These are phyloP conservation scores for Aspergillus nidulans DNA, from an alignment of 495 filamentous ascomycete species.

Conservation along the genomic window DNA sequence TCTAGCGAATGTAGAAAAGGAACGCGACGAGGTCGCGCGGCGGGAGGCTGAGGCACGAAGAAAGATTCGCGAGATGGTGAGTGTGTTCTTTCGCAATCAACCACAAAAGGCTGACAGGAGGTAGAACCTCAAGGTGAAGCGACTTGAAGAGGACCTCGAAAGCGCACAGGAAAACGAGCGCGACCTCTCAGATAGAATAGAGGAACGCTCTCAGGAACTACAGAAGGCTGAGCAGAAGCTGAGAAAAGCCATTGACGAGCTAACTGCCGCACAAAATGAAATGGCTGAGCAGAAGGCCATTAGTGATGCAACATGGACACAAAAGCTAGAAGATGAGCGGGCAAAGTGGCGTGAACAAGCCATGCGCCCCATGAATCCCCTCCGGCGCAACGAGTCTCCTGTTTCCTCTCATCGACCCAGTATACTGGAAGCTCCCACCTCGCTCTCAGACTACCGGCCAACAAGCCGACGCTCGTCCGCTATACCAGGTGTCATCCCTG, in stretches of 20 bases:
- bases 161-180: slow-evolving; percentile 59
- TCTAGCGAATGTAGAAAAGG: slow-evolving; percentile 73
- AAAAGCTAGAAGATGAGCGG: slow-evolving; percentile 67
- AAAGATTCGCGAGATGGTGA: slow-evolving; percentile 81
- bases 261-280: slow-evolving; percentile 55
- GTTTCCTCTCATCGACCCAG: slow-evolving; percentile 43
- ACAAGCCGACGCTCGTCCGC: slow-evolving; percentile 47
- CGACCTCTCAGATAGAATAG: slow-evolving; percentile 52
- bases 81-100: slow-evolving; percentile 18
- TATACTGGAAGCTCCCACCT: slow-evolving; percentile 33
- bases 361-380: slow-evolving; percentile 27
- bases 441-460: slow-evolving; percentile 37
- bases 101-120: slow-evolving; percentile 13
- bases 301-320: slow-evolving; percentile 56
- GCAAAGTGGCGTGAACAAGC: slow-evolving; percentile 66
- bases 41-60: slow-evolving; percentile 79
- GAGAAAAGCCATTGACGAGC: slow-evolving; percentile 59
- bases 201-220: slow-evolving; percentile 59
- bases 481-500: slow-evolving; percentile 34
- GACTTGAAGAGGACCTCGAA: slow-evolving; percentile 80
- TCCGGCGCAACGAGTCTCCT: slow-evolving; percentile 47
- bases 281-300: slow-evolving; percentile 66
- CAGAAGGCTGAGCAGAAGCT: slow-evolving; percentile 59
- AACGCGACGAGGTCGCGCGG: slow-evolving; percentile 78
- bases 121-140: slow-evolving; percentile 70